phyloP scores from a whole-genome alignment of 2,329 filamentous ascomycete species.

The Whalleya microplaca region DNA sequence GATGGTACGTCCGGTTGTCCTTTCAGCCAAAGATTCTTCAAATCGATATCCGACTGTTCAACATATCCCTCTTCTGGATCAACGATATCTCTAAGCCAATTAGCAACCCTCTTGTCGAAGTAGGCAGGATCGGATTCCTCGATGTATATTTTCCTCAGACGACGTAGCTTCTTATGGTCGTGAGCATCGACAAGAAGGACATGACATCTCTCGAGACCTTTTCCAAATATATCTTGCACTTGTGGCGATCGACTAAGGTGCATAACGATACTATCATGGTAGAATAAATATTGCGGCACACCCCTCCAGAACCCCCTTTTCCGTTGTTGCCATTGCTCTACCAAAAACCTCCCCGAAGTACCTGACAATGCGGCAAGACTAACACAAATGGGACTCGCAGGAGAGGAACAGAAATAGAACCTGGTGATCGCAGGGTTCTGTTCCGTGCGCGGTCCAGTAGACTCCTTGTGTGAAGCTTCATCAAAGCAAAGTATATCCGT shows the following conservation, averaged over 20 bases:
- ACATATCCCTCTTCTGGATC: conserved; percentile 10
- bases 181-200: conserved; percentile 19
- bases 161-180: conserved; percentile 15
- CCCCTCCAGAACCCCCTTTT: conserved; percentile 25
- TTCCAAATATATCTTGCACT: conserved; percentile 21
- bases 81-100: conserved; percentile 15
- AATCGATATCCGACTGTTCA: conserved; percentile 9
- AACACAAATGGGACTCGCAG: conserved; percentile 20
- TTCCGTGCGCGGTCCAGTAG: neutral
- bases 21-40: conserved; percentile 20
- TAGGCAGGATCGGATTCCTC: conserved; percentile 22
- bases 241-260: conserved; percentile 23
- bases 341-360: conserved; percentile 20
- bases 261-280: conserved; percentile 25
- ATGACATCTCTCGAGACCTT: conserved; percentile 18
- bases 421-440: conserved; percentile 20
- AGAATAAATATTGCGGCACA: conserved; percentile 21
- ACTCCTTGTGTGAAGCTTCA: conserved; percentile 8
- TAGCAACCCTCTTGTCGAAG: conserved; percentile 13
- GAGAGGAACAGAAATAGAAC: conserved; percentile 19
- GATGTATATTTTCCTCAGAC: conserved; percentile 14
- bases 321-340: conserved; percentile 23
- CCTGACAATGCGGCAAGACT: conserved; percentile 16
- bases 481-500: conserved; percentile 25
- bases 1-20: conserved; percentile 12